Conservation (phyloP, 2,329 filamentous ascomycete genomes). For the Colletotrichum cereale region DNA sequence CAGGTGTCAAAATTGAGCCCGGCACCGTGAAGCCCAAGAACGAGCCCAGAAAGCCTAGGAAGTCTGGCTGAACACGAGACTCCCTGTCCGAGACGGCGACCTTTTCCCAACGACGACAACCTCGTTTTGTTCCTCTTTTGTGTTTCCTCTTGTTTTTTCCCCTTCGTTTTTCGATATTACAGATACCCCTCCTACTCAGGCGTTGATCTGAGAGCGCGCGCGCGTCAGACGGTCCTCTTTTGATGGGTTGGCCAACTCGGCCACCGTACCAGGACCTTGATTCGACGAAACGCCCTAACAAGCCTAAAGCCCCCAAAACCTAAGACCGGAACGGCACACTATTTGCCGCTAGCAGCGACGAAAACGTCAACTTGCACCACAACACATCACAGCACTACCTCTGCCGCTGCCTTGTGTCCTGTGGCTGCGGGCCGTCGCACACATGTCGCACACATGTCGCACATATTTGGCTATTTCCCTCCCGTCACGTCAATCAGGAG, state of each 20-base stretch:
- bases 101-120: background rate
- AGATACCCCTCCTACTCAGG: constrained; percentile 12
- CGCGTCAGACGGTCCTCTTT: constrained; percentile 1
- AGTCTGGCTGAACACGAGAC: background rate
- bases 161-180: constrained; percentile 2
- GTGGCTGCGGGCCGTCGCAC: constrained; percentile 26
- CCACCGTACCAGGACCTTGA: constrained; percentile 3
- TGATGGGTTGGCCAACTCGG: background rate
- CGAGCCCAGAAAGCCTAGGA: constrained; percentile 30
- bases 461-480: constrained; percentile 1
- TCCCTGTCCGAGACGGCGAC: background rate
- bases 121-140: constrained; percentile 8
- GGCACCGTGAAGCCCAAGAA: constrained; percentile 23
- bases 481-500: background rate
- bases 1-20: background rate
- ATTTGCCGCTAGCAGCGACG: constrained; percentile 22
- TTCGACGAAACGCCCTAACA: constrained; percentile 9
- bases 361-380: constrained; percentile 21
- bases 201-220: constrained; percentile 13
- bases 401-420: background rate
- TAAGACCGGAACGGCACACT: constrained; percentile 23
- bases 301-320: constrained; percentile 11
- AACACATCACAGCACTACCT: background rate
- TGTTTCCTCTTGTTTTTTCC: background rate
- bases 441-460: constrained; percentile 29